phyloP scores from a whole-genome alignment of 1,284 basidiomycete species.

The Ceratobasidium sp. region DNA sequence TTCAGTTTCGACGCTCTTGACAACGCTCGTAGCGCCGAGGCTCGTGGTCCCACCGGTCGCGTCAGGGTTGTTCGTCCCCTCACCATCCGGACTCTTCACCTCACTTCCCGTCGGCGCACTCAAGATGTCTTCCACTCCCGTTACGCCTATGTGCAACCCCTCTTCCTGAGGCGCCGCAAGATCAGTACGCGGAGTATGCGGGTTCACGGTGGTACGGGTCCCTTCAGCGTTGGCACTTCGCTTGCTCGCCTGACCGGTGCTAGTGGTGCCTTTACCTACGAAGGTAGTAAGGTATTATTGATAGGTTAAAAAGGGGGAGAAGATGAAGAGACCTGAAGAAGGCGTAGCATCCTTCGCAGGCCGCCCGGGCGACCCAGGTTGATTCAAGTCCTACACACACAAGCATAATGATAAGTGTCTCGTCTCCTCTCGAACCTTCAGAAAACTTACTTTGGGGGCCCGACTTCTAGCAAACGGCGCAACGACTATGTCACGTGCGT shows the following conservation, averaged over 20 bases:
- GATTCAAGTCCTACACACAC: neutral
- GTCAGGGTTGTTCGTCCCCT: neutral
- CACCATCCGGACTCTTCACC: neutral
- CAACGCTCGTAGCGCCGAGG: too few relatives aligned
- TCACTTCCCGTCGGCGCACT: neutral
- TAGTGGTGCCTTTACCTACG: neutral
- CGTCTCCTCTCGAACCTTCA: neutral
- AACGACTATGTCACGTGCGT: slow-evolving; percentile 3
- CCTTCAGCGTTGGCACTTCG: slow-evolving; percentile 21
- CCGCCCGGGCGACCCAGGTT: neutral
- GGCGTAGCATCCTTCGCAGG: too few relatives aligned
- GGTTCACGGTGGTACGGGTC: slow-evolving; percentile 19
- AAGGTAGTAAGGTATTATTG: too few relatives aligned
- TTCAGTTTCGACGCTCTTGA: too few relatives aligned
- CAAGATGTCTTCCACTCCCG: neutral
- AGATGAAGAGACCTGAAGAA: neutral
- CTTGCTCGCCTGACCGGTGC: neutral
- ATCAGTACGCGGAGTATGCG: slow-evolving; percentile 19
- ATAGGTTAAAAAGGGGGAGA: neutral
- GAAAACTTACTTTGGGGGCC: slow-evolving; percentile 1
- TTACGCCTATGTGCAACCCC: slow-evolving; percentile 8
- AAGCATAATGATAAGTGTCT: too few relatives aligned
- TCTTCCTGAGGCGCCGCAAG: slow-evolving; percentile 12
- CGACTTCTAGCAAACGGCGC: slow-evolving; percentile 34
- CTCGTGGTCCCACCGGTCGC: neutral